These are phyloP conservation scores for Paracoccidioides brasiliensis DNA, from an alignment of 2,329 filamentous ascomycete species.

Conservation along the genomic window DNA sequence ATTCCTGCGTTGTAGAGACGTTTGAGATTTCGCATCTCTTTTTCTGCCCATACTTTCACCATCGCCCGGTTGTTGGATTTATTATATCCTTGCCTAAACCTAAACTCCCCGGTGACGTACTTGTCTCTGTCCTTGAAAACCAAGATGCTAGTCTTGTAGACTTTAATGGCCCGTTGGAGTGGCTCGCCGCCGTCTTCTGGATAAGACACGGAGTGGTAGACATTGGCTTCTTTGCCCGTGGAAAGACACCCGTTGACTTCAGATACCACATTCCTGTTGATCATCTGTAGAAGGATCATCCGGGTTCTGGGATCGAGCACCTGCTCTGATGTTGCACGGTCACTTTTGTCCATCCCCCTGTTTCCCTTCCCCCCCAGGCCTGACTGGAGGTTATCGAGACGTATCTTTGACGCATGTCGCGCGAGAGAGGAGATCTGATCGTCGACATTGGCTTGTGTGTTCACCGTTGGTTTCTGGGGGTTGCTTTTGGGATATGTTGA, in stretches of 20 bases:
- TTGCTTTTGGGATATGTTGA: conserved; percentile 57
- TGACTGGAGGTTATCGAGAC: conserved; percentile 52
- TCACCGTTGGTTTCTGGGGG: conserved; percentile 63
- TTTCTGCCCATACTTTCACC: conserved; percentile 98
- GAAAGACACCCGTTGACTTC: conserved; percentile 92
- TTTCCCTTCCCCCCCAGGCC: conserved; percentile 39
- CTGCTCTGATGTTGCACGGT: conserved; percentile 87
- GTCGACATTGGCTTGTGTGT: conserved; percentile 66
- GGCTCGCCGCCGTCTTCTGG: conserved; percentile 39
- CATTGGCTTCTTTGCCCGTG: conserved; percentile 96
- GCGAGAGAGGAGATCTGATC: conserved; percentile 79
- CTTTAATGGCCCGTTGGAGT: conserved; percentile 80
- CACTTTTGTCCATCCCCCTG: conserved; percentile 57
- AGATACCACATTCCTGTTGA: conserved; percentile 77
- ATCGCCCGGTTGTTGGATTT: conserved; percentile 92
- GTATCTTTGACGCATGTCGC: conserved; percentile 74
- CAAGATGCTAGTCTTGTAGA: conserved; percentile 96
- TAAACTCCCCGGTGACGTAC: conserved; percentile 88
- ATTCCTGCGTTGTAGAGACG: conserved; percentile 75
- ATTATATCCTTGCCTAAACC: conserved; percentile 81
- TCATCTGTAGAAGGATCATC: conserved; percentile 92
- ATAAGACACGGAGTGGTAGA: conserved; percentile 73
- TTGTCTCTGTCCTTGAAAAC: conserved; percentile 96
- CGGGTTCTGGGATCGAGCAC: conserved; percentile 87
- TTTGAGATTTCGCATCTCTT: conserved; percentile 89